Base-by-base conservation (phyloP, 768 basidiomycete genomes). In the Amanita rubescens region DNA sequence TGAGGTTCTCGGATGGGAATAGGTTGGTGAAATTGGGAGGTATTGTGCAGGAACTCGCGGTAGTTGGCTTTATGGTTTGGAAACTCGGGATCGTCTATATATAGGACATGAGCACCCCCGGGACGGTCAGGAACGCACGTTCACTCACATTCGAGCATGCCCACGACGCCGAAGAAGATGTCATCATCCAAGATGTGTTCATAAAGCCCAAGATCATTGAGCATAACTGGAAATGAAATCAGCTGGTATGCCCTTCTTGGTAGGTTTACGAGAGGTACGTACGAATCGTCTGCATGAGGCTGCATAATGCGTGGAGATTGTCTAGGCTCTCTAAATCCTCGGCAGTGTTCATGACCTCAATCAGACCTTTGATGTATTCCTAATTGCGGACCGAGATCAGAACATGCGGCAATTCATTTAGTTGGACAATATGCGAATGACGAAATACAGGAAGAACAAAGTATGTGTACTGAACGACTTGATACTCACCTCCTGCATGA, bases 61-160 rank as follows among this genome's bases (percentile, higher is more conserved):
- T 97, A 98, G 62, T 93, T 91, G 48, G 95, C 96, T 72, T 97
- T 97, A 71, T 94, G 85, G n/a, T 73, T 76, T 19, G 95, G 95
- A 66, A 95, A 98, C 59, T 97, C 95, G 58, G 95, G 94, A 63
- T 98, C 95, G 66, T 98, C 94, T 96, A 65, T 35, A 55, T 22
- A 51, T 38, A 37, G 19, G 59, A 38, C 3, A 35, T 49, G 19
- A 56, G 55, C 35, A 27, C 14, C 58, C 39, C 44, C 52, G 57
- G 37, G 49, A 46, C 54, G 54, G 48, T 38, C n/a, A n/a, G 34
- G 54, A 39, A n/a, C 51, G 30, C 20, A 51, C 39, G 22, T 59
- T 30, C n/a, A 71, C 90, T 54, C 58, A 95, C 94, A 99, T 77
- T 99, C 96, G 57, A 99, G 82, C 77, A 98, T 95, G 43, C 94